Evolutionary conservation across 768 basidiomycete genomes (phyloP), one percentile per base, ranked within the genome.

Genomic region (Panaeolus papilionaceus): DNA sequence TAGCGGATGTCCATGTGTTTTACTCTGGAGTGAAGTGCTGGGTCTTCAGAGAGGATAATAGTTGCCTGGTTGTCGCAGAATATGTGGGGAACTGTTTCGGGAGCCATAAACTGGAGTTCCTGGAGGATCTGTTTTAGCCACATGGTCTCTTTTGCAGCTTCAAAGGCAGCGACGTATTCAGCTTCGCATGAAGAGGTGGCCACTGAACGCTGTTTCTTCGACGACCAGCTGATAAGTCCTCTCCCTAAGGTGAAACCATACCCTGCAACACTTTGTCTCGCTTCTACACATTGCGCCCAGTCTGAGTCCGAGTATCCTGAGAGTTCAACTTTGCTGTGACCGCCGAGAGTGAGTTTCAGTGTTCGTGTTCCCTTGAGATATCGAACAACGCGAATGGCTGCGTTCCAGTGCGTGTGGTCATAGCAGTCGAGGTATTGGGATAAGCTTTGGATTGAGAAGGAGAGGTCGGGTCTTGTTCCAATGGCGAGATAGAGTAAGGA

Each of bases 1-100:
- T 75, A 72, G 0, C 71, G 66, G 16, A 78, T 69, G 61, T 79
- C 77, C 33, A 33, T 33, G 33, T 33, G 33, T 33, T 33, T 33
- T 33, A 33, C 33, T 33, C 33, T 33, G 33, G 33, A 33, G 33
- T 33, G 10, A 79, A 71, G 62, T 77, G 78, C 66, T 80, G 79
- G 58, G 70, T 72, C 20, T 63, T 63, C 9, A 4, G 63, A 42
- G 20, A 64, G 20, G 9, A 69, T 47, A 11, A 63, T 62, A 7
- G 61, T 54, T 5, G 54, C 64, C 18, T 49, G 61, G 9, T 33
- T 33, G 33, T 33, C 33, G 33, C 33, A 33, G 33, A 33, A 33
- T 33, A 33, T 33, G 33, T 33, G 33, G 33, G 33, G 33, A 33
- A 33, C 5, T 5, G 33, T 33, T 33, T 33, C 33, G 33, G 33